Evolutionary conservation across 2,329 filamentous ascomycete genomes (phyloP).

Genomic region (Aureobasidium sp.): DNA sequence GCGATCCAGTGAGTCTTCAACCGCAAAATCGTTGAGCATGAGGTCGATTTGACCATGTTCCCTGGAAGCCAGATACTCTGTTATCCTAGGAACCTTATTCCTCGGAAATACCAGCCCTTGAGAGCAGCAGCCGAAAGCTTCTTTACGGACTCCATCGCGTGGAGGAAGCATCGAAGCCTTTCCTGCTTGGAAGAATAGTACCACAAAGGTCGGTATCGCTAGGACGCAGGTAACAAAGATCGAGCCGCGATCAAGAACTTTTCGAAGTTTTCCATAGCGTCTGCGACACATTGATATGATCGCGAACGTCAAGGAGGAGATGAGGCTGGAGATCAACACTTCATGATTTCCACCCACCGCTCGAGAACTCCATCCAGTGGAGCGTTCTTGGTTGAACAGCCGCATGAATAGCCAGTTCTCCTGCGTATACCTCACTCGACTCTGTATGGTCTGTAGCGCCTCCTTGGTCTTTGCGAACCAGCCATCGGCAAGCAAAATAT

Average conservation of each 20-base stretch:
- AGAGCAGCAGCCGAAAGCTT: conserved; percentile 29
- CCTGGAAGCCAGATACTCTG: background rate
- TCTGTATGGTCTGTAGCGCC: background rate
- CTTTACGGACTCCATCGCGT: conserved; percentile 15
- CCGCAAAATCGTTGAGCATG: background rate
- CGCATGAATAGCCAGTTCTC: conserved; percentile 29
- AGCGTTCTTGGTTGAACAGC: conserved; percentile 31
- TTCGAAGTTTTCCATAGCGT: background rate
- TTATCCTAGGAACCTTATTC: background rate
- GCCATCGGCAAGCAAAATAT: background rate
- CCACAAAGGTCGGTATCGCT: conserved; percentile 17
- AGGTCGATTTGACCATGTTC: background rate
- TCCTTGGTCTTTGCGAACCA: background rate
- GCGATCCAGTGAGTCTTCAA: background rate
- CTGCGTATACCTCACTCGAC: background rate
- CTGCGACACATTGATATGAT: background rate
- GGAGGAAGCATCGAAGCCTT: conserved; percentile 19
- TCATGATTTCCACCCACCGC: conserved; percentile 13
- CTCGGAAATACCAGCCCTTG: conserved; percentile 30
- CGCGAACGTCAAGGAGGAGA: background rate
- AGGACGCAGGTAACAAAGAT: conserved; percentile 5
- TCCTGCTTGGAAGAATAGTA: conserved; percentile 19
- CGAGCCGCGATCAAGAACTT: background rate
- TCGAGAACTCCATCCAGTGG: conserved; percentile 23
- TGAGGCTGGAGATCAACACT: background rate